A percentile compares a stretch with the other conserved stretches of the same genome.
Evolutionary conservation across 257 asterid genomes (phyloP).

Genomic region (Solanum gandarillasii): DNA sequence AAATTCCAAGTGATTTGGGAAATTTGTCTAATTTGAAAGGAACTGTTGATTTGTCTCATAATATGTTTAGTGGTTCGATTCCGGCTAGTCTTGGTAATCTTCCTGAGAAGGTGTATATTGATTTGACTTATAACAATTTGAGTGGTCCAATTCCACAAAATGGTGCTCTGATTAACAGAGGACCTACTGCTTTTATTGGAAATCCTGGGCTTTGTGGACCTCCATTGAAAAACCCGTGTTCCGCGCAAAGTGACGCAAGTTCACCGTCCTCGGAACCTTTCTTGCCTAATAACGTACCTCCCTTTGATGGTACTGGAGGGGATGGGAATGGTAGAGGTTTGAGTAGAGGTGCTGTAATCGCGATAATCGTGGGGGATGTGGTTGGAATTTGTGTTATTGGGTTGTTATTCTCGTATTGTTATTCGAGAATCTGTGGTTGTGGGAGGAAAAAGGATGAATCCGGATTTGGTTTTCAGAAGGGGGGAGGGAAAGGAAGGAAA

Average conservation of each 20-base stretch:
- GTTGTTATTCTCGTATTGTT: conserved; percentile 61
- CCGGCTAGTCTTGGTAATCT: conserved; percentile 78
- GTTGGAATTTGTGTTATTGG: conserved; percentile 71
- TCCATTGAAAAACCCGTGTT: conserved; percentile 62
- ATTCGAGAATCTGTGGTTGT: conserved; percentile 39
- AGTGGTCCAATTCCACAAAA: conserved; percentile 85
- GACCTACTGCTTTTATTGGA: conserved; percentile 94
- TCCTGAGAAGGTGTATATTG: conserved; percentile 83
- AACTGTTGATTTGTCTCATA: conserved; percentile 71
- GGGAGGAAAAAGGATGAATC: conserved; percentile 31
- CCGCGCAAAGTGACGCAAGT: conserved; percentile 31
- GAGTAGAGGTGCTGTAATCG: conserved; percentile 44
- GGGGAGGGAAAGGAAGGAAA: conserved; percentile 36
- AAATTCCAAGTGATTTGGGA: conserved; percentile 63
- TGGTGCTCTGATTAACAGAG: conserved; percentile 74
- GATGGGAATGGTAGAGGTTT: conserved; percentile 27
- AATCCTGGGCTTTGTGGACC: conserved; percentile 86
- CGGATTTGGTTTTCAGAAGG: conserved; percentile 48
- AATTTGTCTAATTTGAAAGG: conserved; percentile 56
- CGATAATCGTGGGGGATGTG: conserved; percentile 59
- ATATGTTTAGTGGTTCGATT: conserved; percentile 55
- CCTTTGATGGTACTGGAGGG: conserved; percentile 23
- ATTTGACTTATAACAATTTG: conserved; percentile 57
- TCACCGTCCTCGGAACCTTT: conserved; percentile 51
- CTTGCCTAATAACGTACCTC: conserved; percentile 40